Percentiles rank a stretch among this genome's conserved stretches.
Evolutionary conservation across 2,329 filamentous ascomycete species (phyloP).

Genomic region (Aspergillus viridinutans): DNA sequence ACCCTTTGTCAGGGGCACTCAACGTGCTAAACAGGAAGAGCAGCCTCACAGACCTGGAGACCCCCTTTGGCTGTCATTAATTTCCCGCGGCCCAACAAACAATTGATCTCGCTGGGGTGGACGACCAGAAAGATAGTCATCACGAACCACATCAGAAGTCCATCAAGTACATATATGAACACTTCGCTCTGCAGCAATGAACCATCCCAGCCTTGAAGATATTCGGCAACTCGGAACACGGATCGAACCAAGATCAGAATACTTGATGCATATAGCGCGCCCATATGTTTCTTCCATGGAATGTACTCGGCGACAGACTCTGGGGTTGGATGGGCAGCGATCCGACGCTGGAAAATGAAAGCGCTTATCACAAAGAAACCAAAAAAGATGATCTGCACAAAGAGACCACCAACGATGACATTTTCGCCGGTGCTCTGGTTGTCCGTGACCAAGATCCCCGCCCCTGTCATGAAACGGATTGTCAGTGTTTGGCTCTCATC

Average conservation of each 20-base stretch:
- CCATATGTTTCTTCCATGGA: constrained; percentile 36
- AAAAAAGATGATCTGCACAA: constrained; percentile 29
- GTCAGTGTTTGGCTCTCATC: neutral
- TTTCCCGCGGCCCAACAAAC: constrained; percentile 14
- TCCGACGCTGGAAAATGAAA: constrained; percentile 21
- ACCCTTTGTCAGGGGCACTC: no score
- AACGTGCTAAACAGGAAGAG: constrained; percentile 5
- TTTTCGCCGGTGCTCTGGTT: constrained; percentile 18
- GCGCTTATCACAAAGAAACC: constrained; percentile 26
- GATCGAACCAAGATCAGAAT: constrained; percentile 26
- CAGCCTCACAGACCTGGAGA: constrained; percentile 10
- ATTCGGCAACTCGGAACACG: constrained; percentile 27
- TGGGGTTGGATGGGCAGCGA: constrained; percentile 26
- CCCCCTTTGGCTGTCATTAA: constrained; percentile 16
- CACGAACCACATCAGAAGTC: constrained; percentile 25
- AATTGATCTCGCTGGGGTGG: constrained; percentile 23
- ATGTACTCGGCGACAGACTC: constrained; percentile 14
- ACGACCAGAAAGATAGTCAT: constrained; percentile 20
- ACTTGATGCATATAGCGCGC: constrained; percentile 21
- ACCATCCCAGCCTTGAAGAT: constrained; percentile 23
- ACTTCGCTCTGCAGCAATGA: constrained; percentile 23
- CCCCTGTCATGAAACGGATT: constrained; percentile 8
- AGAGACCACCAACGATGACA: constrained; percentile 25
- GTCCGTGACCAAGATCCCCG: constrained; percentile 20
- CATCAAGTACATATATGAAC: constrained; percentile 30